Evolutionary conservation across 2,329 filamentous ascomycete genomes (phyloP).

Genomic region (Calonectria henricotiae): DNA sequence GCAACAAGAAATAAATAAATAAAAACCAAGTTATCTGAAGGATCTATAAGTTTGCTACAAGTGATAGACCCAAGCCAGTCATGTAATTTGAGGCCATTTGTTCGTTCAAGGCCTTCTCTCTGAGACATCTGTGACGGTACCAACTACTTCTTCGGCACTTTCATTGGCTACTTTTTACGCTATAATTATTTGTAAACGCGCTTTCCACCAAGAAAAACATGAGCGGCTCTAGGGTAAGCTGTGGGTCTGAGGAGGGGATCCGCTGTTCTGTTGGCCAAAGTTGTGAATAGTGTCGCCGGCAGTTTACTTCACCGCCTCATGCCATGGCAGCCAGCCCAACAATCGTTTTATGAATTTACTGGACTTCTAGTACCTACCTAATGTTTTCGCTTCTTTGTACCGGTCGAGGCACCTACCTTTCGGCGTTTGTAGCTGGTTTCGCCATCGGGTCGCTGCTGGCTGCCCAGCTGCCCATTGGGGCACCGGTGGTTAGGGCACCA

Average conservation of each 20-base stretch:
- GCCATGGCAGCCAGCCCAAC: conserved; percentile 11
- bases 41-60: background rate
- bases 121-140: background rate
- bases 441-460: conserved; percentile 15
- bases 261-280: conserved; percentile 10
- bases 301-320: conserved; percentile 11
- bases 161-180: conserved; percentile 11
- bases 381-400: conserved; percentile 18
- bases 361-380: background rate
- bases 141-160: background rate
- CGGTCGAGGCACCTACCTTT: conserved; percentile 23
- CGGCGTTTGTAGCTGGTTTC: conserved; percentile 19
- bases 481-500: conserved; percentile 1
- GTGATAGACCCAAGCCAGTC: background rate
- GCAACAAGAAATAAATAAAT: background rate
- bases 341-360: background rate
- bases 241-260: conserved; percentile 3
- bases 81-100: background rate
- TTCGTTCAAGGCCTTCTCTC: background rate
- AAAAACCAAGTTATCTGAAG: background rate
- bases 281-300: conserved; percentile 23
- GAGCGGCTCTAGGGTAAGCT: conserved; percentile 12
- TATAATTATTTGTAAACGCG: conserved; percentile 20
- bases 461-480: background rate
- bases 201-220: conserved; percentile 13